Evolutionary conservation across 2,329 filamentous ascomycete species (phyloP).

Genomic region (Phialophora verrucosa): DNA sequence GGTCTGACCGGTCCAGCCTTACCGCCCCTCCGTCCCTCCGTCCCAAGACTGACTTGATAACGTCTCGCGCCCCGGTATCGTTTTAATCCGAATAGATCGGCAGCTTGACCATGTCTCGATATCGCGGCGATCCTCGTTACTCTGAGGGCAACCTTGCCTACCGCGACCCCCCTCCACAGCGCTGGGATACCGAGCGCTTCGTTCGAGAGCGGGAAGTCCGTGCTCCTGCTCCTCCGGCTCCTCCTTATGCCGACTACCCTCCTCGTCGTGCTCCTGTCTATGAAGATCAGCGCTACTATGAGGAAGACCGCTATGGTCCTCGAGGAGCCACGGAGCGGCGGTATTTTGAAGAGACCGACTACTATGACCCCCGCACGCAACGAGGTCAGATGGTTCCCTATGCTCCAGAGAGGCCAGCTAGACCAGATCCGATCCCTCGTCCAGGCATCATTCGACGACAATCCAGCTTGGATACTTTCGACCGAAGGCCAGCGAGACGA

Average conservation of each 20-base stretch:
- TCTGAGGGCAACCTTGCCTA: slow-evolving; percentile 37
- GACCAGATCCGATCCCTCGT: slow-evolving; percentile 60
- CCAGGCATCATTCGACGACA: slow-evolving; percentile 78
- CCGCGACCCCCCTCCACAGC: slow-evolving; percentile 38
- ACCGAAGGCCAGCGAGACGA: slow-evolving; percentile 70
- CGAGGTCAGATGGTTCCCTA: slow-evolving; percentile 62
- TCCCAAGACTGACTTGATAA: neutral
- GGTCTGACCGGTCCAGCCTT: neutral
- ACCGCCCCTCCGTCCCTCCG: neutral
- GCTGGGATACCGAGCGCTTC: slow-evolving; percentile 52
- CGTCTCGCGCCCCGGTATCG: slow-evolving; percentile 8
- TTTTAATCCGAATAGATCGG: slow-evolving; percentile 3
- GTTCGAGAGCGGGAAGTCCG: slow-evolving; percentile 52
- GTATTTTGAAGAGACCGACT: slow-evolving; percentile 45
- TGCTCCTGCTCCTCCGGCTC: slow-evolving; percentile 39
- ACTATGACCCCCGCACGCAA: slow-evolving; percentile 50
- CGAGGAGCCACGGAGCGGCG: slow-evolving; percentile 48
- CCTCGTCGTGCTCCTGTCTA: slow-evolving; percentile 40
- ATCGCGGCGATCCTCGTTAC: slow-evolving; percentile 34
- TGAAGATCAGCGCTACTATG: slow-evolving; percentile 51
- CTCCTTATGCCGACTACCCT: slow-evolving; percentile 41
- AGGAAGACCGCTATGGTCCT: slow-evolving; percentile 51
- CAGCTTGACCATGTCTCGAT: slow-evolving; percentile 36
- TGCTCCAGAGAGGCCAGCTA: slow-evolving; percentile 61
- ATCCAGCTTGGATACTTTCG: slow-evolving; percentile 88